A percentile compares a stretch with the other conserved stretches of the same genome.
Evolutionary conservation across 352 stramenopile genomes (phyloP).

Genomic region (Pythium utonaiense): DNA sequence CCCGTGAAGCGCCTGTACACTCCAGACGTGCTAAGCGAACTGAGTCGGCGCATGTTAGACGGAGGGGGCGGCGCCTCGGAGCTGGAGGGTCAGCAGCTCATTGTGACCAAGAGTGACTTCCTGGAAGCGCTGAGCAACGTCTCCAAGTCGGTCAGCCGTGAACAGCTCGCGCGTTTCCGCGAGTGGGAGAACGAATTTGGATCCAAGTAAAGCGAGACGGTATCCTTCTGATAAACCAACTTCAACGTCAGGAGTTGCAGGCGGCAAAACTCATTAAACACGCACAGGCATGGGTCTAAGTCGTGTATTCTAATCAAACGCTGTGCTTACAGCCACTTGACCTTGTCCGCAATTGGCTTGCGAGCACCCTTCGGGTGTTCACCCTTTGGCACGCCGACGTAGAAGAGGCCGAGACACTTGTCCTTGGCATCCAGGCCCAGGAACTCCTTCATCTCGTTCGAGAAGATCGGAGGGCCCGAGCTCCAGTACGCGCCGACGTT

Average conservation of each 20-base stretch:
- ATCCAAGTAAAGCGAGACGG: conserved; percentile 22
- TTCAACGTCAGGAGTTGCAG: no score
- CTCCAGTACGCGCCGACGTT: conserved; percentile 84
- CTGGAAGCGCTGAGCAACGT: conserved; percentile 39
- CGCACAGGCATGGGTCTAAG: no score
- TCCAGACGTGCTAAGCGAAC: conserved; percentile 53
- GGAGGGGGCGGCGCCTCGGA: conserved; percentile 29
- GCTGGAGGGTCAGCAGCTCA: conserved; percentile 51
- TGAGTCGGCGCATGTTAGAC: conserved; percentile 43
- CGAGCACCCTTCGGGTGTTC: conserved; percentile 46
- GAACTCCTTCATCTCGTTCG: conserved; percentile 82
- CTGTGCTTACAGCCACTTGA: conserved; percentile 30
- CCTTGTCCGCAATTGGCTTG: conserved; percentile 75
- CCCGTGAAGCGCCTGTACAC: conserved; percentile 78
- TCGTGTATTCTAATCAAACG: not conserved
- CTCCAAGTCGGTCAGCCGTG: conserved; percentile 47
- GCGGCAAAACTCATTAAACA: no score
- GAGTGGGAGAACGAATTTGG: conserved; percentile 52
- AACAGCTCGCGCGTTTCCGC: conserved; percentile 40
- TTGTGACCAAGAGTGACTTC: conserved; percentile 57
- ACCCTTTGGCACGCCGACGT: conserved; percentile 68
- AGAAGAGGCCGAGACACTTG: conserved; percentile 82
- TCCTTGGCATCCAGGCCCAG: conserved; percentile 61
- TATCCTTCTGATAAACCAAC: no score
- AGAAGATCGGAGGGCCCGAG: conserved; percentile 59